Base-by-base conservation (phyloP, 1,284 basidiomycete genomes). In the Kalmanozyma brasiliensis region DNA sequence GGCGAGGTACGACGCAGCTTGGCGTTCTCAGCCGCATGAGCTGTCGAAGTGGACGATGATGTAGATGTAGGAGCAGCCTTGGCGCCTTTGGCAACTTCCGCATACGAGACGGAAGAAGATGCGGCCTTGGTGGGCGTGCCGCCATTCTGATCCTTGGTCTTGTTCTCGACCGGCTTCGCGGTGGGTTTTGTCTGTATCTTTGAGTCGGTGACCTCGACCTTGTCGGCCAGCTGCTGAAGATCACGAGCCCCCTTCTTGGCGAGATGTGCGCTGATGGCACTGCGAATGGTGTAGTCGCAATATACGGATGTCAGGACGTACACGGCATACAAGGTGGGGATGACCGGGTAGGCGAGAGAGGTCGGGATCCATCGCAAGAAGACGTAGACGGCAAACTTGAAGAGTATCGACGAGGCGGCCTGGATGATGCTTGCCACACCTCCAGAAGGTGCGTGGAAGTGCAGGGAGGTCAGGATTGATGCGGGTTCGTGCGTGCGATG, bases 351-450 rank as follows among this genome's bases (percentile, higher is more conserved):
- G 0, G 63, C 64, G 14, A 71, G 37, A 4, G 58, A 48, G 10
- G 63, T 73, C 9, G 77, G 77, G 23, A 81, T 73, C 74, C 78
- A 73, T 9, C 77, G 70, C 46, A 81, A 41, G 49, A 78, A 81
- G 26, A 80, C 32, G 33, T 52, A 77, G 53, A 74, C 68, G 32
- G 55, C n/a, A 2, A 75, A 36, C 24, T 78, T 77, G 56, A 77
- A 74, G 34, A 80, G 53, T 19, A 76, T 33, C 32, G 73, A 74
- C 9, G 58, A 58, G 16, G 67, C 2, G 8, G 59, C 49, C 49
- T 81, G 75, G 2, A 77, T 20, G 20, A 60, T 22, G 40, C 61
- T 53, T n/a, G 62, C 17, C 17, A 74, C 3, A 14, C 73, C 72
- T 10, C 62, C 63, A 23, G 59, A 55, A 6, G 68, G 68, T 32